phyloP scores from a whole-genome alignment of 192 early-diverging fungal genomes.

The Entomortierella beljakovae region DNA sequence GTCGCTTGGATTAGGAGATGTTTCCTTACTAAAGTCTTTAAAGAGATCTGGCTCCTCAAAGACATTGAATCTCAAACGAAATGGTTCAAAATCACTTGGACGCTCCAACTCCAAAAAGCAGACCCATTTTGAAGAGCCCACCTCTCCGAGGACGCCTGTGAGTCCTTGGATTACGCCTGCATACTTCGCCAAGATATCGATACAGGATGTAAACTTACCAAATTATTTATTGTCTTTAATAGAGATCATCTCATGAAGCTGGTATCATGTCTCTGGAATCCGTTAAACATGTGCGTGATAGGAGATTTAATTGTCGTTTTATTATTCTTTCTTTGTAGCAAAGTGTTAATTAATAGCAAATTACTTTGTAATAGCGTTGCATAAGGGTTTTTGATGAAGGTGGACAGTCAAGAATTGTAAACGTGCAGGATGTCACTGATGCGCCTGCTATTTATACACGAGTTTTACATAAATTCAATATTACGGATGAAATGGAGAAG shows the following conservation, averaged over 20 bases:
- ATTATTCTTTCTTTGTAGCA: neutral
- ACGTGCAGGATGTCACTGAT: conserved; percentile 77
- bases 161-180: neutral
- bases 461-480: conserved; percentile 86
- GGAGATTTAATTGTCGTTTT: neutral
- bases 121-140: conserved; percentile 51
- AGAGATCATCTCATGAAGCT: conserved; percentile 61
- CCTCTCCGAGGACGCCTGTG: conserved; percentile 51
- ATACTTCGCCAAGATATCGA: neutral
- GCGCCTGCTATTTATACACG: conserved; percentile 74
- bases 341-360: neutral
- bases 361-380: conserved; percentile 58
- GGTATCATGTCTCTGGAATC: conserved; percentile 69
- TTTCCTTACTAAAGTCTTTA: conserved; percentile 41
- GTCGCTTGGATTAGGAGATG: conserved; percentile 41
- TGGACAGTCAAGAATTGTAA: conserved; percentile 82
- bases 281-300: conserved; percentile 60
- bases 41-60: conserved; percentile 52
- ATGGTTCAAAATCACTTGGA: conserved; percentile 41
- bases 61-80: conserved; percentile 38
- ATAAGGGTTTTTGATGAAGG: conserved; percentile 85
- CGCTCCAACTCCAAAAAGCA: conserved; percentile 52
- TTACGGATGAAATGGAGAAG: conserved; percentile 76
- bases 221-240: neutral
- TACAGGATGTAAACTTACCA: neutral